These are phyloP conservation scores for Populus hybrid DNA, from an alignment of 441 rosid species.

Conservation along the genomic window DNA sequence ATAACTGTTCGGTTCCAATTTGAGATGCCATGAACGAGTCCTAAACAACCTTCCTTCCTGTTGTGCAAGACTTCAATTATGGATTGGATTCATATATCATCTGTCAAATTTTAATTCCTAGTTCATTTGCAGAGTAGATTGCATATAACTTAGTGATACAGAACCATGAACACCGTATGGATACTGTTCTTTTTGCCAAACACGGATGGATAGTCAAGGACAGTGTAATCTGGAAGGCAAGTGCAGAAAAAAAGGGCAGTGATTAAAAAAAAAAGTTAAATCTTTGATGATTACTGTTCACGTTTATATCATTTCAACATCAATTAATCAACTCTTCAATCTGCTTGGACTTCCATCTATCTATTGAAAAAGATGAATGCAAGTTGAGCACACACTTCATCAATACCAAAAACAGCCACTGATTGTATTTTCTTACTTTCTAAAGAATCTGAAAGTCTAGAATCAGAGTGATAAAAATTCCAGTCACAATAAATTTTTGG, in stretches of 20 bases:
- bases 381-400: background rate
- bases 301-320: background rate
- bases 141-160: background rate
- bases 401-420: background rate
- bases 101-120: background rate
- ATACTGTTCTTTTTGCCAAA: background rate
- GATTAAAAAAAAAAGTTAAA: background rate
- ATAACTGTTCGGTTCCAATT: background rate
- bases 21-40: background rate
- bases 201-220: background rate
- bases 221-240: background rate
- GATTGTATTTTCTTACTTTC: background rate
- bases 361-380: background rate
- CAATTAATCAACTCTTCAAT: background rate
- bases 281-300: background rate
- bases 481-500: conserved; percentile 15
- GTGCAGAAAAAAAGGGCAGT: background rate
- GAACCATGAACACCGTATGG: background rate
- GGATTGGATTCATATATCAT: background rate
- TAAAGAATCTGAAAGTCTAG: background rate
- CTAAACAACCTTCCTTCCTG: background rate
- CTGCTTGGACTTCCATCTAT: background rate
- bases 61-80: background rate
- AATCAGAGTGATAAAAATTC: background rate
- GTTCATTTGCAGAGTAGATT: background rate